Base-by-base conservation (phyloP, 2,329 filamentous ascomycete genomes). In the Tolypocladium sp. region DNA sequence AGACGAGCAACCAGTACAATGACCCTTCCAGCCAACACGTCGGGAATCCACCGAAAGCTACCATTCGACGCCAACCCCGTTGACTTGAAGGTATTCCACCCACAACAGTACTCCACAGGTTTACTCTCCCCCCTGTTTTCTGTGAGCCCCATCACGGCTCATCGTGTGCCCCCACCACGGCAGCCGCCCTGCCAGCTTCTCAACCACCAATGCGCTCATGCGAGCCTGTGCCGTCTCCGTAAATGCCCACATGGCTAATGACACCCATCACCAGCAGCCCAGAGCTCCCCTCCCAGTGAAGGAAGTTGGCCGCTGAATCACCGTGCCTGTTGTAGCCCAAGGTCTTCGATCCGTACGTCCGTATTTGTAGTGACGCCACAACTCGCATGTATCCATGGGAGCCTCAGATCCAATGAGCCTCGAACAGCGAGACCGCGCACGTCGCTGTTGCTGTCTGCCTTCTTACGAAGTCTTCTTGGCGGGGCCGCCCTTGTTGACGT, bases 401-500 rank as follows among this genome's bases (percentile, higher is more conserved):
- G 25, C 44, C 13, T 49, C 46, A 8, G 25, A 20, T 49, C 17
- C 25, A 17, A 49, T 20, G 15, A 30, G 30, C 1, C 13, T 20
- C 15, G 2, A 30, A 49, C 46, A n/a, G 49, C 17, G 30, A 52
- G 27, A 35, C 30, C 4, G 27, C 15, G 27, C 9, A n/a, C 3
- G 17, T 4, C 27, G 3, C n/a, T 37, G 56, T 22, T 17, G 55
- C 35, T 37, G 42, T 27, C 42, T 22, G 20, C 52, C 56, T 57
- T 30, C 59, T 71, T 76, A 77, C 59, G 75, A 76, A 55, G 73
- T 72, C 74, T 77, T 77, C 73, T 77, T 77, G 59, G 70, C 85
- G 76, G 63, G 80, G 42, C 81, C 77, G 46, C 78, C 76, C 59
- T 82, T 83, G 64, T 79, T 80, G 63, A 85, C 73, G 76, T 93